Evolutionary conservation across 2,329 filamentous ascomycete genomes (phyloP), one percentile per base, ranked within the genome.

Genomic region (Pezicula rhizophila): DNA sequence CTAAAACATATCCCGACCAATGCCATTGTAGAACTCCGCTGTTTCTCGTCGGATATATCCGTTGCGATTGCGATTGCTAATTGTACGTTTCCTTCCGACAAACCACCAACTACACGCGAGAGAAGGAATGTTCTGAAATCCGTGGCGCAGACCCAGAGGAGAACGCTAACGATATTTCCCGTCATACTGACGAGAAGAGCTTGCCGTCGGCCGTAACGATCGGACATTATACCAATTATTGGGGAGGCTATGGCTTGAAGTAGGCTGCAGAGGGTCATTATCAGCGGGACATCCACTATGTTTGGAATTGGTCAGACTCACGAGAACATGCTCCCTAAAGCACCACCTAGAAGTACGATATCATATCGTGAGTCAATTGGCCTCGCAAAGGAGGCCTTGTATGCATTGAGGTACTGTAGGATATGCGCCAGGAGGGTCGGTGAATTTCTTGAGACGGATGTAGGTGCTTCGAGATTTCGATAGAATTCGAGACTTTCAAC

Each of bases 351-450:
- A 39, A 99, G 79, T 23, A 99, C 91, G 58, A 97, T 96, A 66
- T 99, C 93, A 74, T 99, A 96, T 72, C 89, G 84, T 49, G 91
- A 91, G 64, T 96, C 92, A 68, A 99, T 97, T 40, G 92, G 91
- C 48, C 85, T 84, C 39, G 89, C 84, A 64, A 99, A 99, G 49
- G 88, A 80, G 57, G 91, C 85, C 70, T 99, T 99, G 79, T 99
- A 99, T 41, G 87, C 77, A 65, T 99, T 96, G 46, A 99, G 79
- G 58, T 87, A 91, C 59, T 77, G 75, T 54, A 99, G 79, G 49
- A 97, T 82, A 52, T 79, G 80, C 54, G 89, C 84, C 20, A 99
- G 82, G 28, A 95, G 70, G 1, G 88, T 90, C 50, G 72, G 68
- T n/a, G 67, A 64, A 45, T 68, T 70, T 47, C 71, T 71, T 43